A percentile compares a stretch with the other conserved stretches of the same genome.
Conservation (phyloP, 768 basidiomycete species). For the Lentinula detonsa region DNA sequence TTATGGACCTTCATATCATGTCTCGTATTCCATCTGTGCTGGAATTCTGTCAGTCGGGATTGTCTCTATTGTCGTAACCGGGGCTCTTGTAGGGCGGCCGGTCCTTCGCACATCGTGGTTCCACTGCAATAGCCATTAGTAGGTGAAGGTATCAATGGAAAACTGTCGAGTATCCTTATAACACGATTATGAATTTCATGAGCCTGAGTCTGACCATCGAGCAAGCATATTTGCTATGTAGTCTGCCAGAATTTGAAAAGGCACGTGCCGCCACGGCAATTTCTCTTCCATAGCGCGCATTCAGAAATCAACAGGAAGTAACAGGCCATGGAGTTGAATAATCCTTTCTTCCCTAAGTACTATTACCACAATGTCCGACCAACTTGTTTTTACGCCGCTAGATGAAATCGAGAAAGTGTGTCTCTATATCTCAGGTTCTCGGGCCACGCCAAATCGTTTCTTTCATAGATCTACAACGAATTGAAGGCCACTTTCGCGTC, state of each 20-base stretch:
- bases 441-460: not conserved
- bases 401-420: constrained; percentile 4
- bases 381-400: not conserved
- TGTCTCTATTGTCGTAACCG: not conserved
- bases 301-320: no score
- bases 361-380: constrained; percentile 1
- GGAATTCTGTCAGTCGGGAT: constrained; percentile 1
- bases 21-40: constrained; percentile 1
- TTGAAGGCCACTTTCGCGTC: constrained; percentile 3
- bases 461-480: constrained; percentile 1
- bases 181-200: no score
- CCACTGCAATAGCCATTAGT: no score
- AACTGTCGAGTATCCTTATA: no score
- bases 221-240: no score
- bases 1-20: constrained; percentile 4
- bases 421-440: not conserved
- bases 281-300: no score
- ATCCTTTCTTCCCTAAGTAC: no score
- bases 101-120: not conserved
- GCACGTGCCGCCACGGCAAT: no score
- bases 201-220: no score
- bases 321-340: no score
- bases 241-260: no score
- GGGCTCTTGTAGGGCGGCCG: not conserved
- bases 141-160: no score